Base-by-base conservation (phyloP, 2,329 filamentous ascomycete genomes). In the Fusarium pseudocircinatum region DNA sequence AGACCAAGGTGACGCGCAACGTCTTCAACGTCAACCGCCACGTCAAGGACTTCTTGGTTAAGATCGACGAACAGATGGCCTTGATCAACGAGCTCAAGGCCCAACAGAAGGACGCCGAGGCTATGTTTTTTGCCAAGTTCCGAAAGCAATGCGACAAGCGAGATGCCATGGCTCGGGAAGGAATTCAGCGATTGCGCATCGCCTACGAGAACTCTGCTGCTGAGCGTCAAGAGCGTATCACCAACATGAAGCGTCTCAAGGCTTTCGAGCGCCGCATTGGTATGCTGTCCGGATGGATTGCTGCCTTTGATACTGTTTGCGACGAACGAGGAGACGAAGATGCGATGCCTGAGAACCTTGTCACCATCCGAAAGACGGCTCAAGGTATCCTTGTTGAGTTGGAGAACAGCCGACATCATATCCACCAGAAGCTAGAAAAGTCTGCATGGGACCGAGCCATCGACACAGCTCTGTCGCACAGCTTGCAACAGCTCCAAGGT, bases 11-110 rank as follows among this genome's bases (percentile, higher is more conserved):
- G 64, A 98, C 96, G n/a, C 92, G 95, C 78, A 99, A 99, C 80
- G 95, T 98, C 30, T 99, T 97, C 85, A 99, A 99, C 81, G 96
- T 99, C 73, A 98, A 99, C 82, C 93, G 96, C 70, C 96, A 99
- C 83, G 96, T 99, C 79, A 99, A 99, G 85, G 96, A 99, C 83
- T 99, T 97, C 84, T 84, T 99, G 81, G 96, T 98, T 86, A 98
- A 98, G 88, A 99, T 99, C 78, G 96, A 99, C 80, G 96, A 99
- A 84, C 96, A 99, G 81, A 95, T 97, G 88, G 92, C 91, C n/a
- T 84, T 98, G 79, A 99, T 99, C 82, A 97, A 97, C 76, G 95
- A 98, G 81, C 89, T 99, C 62, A 95, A 96, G 84, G 93, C 93
- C 32, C 94, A 98, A 81, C 94, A 97, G 80, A 97, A 95, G 81